Base-by-base conservation (phyloP, 2,329 filamentous ascomycete genomes). In the Trichoderma lentiforme region DNA sequence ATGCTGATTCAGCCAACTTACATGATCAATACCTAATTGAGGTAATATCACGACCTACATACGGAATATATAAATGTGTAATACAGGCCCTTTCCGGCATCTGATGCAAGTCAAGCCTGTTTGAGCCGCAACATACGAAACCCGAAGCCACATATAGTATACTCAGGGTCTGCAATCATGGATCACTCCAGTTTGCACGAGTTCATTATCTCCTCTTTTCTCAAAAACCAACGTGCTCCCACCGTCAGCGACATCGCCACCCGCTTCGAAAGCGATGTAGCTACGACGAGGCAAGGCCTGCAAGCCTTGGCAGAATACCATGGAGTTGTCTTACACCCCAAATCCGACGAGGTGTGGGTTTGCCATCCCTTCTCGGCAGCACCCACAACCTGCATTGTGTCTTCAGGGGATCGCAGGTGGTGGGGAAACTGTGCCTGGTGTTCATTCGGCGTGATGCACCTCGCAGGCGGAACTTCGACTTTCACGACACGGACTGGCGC, bases 281-380 rank as follows among this genome's bases (percentile, higher is more conserved):
- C n/a, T 7, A 53, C 47, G 11, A 24, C 47, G 11, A 21, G 47
- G 3, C 47, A 53, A 24, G 21, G n/a, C 21, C 47, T 53, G 2
- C 47, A 24, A 53, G n/a, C 47, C 11, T 3, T 53, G 11, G 47
- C n/a, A 24, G 58, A 61, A 11, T 61, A 61, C 30, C 58, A 61
- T 24, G 58, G 58, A 4, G 58, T 61, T 24, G 58, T 61, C 11
- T 14, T 61, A 32, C 58, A 61, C 58, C 58, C 58, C 58, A 61
- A 61, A 61, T 61, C 58, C 58, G 58, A 61, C 58, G 58, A 61
- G n/a, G 58, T 61, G 58, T 61, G 58, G 58, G 58, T 61, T 61
- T 32, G 30, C 32, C 58, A 61, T 14, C 58, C 58, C 11, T 61
- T 61, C 30, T 61, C 58, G 7, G 58, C 58, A 36, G 58, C 58